Evolutionary conservation across 495 filamentous ascomycete species (phyloP), one percentile per base, ranked within the genome.

Genomic region (Aspergillus hancockii): DNA sequence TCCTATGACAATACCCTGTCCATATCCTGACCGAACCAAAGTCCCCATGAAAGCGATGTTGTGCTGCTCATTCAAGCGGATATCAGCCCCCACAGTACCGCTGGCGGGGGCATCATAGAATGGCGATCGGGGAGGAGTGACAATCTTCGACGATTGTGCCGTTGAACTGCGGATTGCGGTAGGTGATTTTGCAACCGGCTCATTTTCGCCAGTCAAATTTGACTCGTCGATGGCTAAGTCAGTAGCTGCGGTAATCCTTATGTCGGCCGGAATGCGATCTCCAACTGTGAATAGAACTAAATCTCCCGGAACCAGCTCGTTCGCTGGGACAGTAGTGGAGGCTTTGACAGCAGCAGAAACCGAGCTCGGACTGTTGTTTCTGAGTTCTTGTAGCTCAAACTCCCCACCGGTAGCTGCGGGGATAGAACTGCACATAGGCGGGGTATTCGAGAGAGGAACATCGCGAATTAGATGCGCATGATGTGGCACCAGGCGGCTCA

Each of bases 1-100:
- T 4, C 92, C 90, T 70, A 97, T 93, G 10, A 99, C 94, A 55
- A 99, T 86, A 34, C 94, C 94, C 68, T 95, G 92, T 0, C 94
- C 94, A 63, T 99, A 87, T n/a, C 94, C 94, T 9, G 91, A 95
- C 49, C 92, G 91, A 7, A 99, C 95, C 56, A 99, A 74, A 7
- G 94, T 99, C 5, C 94, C 94, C 95, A 98, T 98, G 70, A 96
- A 98, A 7, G 93, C 94, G 68, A 99, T 93, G 64, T 96, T 96
- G 52, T 83, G 78, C 68, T 86, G 79, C 68, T 91, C 78, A 71
- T 83, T 83, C 60, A 91, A 74, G 16, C 82, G 75, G 45, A 90
- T 80, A 67, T 89, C 86, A 28, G 82, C 80, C 34, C 86, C 86
- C 34, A 86, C 84, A 28, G 85, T 81, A 8, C 85, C 87, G 47